These are phyloP conservation scores for Postia placenta DNA, from an alignment of 768 basidiomycete species.

Conservation along the genomic window DNA sequence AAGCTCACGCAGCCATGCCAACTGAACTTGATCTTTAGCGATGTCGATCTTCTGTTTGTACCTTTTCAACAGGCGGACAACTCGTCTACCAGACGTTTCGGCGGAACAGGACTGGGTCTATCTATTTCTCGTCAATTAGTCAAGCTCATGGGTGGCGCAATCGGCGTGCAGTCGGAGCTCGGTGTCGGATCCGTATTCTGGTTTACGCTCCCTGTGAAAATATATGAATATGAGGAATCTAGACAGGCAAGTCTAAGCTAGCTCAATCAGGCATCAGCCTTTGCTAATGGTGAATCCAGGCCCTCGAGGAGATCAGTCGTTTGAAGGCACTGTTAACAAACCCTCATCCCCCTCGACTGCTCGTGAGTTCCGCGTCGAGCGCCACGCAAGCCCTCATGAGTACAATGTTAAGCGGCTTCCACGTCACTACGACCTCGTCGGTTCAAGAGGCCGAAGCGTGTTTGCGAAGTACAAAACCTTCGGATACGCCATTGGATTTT, in stretches of 20 bases:
- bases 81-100: slow-evolving; percentile 69
- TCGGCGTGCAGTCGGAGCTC: slow-evolving; percentile 62
- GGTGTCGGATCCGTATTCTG: slow-evolving; percentile 63
- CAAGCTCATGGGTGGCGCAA: slow-evolving; percentile 70
- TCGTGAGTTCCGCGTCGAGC: slow-evolving; percentile 54
- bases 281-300: slow-evolving; percentile 26
- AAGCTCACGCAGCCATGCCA: too few relatives aligned
- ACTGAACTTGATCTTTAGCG: too few relatives aligned
- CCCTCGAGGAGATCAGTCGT: slow-evolving; percentile 38
- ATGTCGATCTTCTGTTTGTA: slow-evolving; percentile 62
- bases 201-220: slow-evolving; percentile 66
- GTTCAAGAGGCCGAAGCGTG: slow-evolving; percentile 40
- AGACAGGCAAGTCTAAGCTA: slow-evolving; percentile 35
- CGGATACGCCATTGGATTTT: slow-evolving; percentile 46
- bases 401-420: slow-evolving; percentile 52
- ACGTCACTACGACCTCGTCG: slow-evolving; percentile 36
- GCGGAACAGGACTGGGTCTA: slow-evolving; percentile 71
- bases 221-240: slow-evolving; percentile 50
- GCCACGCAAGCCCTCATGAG: slow-evolving; percentile 50
- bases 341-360: slow-evolving; percentile 40
- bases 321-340: slow-evolving; percentile 42
- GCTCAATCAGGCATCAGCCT: background rate
- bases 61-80: slow-evolving; percentile 80
- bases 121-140: slow-evolving; percentile 72
- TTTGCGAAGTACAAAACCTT: slow-evolving; percentile 28